A percentile compares a stretch with the other conserved stretches of the same genome.
Conservation (phyloP, 2,329 filamentous ascomycete species). For the Neonectria coccinea region DNA sequence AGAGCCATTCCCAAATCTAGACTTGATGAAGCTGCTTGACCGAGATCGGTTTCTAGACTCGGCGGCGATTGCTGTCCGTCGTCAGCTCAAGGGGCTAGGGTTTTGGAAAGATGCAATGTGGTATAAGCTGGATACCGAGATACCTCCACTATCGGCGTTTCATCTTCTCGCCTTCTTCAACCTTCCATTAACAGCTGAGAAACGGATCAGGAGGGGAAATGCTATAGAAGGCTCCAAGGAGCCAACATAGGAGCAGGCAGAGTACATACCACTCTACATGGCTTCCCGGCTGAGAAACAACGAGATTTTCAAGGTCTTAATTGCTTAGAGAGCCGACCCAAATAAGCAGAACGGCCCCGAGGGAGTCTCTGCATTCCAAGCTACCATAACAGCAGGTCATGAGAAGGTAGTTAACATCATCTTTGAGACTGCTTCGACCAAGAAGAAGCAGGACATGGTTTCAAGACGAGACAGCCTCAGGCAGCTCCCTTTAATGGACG, state of each 20-base stretch:
- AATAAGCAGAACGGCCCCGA: background rate
- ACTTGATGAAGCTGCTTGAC: no score
- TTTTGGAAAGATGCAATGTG: no score
- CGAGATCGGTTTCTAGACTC: no score
- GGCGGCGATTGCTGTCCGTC: no score
- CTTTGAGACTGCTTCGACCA: background rate
- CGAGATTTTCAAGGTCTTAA: background rate
- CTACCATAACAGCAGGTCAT: background rate
- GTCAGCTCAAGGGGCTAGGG: no score
- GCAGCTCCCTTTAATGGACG: background rate
- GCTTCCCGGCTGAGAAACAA: conserved; percentile 1
- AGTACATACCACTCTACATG: conserved; percentile 4
- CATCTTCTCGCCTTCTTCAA: conserved; percentile 4
- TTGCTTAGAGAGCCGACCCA: background rate
- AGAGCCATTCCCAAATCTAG: conserved; percentile 3
- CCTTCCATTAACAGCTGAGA: conserved; percentile 1
- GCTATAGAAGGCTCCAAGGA: background rate
- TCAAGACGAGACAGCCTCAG: background rate
- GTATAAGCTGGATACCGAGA: no score
- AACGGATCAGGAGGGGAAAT: background rate
- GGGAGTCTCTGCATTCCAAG: background rate
- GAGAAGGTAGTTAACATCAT: conserved; percentile 5
- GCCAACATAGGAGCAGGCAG: background rate
- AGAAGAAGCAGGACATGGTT: background rate
- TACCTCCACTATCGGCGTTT: no score